A percentile compares a stretch with the other conserved stretches of the same genome.
These are phyloP conservation scores for Ogataea saltuana DNA, from an alignment of 805 yeast species.

Conservation along the genomic window DNA sequence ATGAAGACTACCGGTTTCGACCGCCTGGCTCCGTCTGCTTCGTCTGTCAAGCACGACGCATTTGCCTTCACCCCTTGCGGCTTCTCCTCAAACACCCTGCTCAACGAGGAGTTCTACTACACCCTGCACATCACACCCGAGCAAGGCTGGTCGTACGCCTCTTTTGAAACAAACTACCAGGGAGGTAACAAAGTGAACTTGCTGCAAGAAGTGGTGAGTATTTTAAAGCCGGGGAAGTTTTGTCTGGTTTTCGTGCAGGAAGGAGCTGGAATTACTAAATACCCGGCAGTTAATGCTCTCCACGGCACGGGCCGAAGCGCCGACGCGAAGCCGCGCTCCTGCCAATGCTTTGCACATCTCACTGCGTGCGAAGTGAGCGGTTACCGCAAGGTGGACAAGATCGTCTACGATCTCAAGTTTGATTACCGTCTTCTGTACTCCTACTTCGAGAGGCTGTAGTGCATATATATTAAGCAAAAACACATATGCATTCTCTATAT, in stretches of 20 bases:
- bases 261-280: too few species aligned
- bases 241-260: conserved; percentile 42
- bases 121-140: conserved; percentile 96
- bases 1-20: conserved; percentile 65
- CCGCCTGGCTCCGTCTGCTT: conserved; percentile 37
- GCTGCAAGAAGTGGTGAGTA: conserved; percentile 55
- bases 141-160: conserved; percentile 91
- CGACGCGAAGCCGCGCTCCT: conserved; percentile 2
- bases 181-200: conserved; percentile 53
- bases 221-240: conserved; percentile 77
- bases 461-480: not conserved
- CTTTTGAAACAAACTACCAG: conserved; percentile 87
- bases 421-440: conserved; percentile 73
- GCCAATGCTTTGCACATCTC: conserved; percentile 32
- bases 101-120: conserved; percentile 58
- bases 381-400: conserved; percentile 65
- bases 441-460: conserved; percentile 49
- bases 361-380: conserved; percentile 39
- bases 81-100: conserved; percentile 81
- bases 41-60: conserved; percentile 62
- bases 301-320: conserved; percentile 29
- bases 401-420: conserved; percentile 67
- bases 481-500: not conserved
- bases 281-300: not conserved
- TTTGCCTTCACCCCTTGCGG: conserved; percentile 95